Evolutionary conservation across 2,329 filamentous ascomycete genomes (phyloP), one percentile per base, ranked within the genome.

Genomic region (Tolypocladium nubicola): DNA sequence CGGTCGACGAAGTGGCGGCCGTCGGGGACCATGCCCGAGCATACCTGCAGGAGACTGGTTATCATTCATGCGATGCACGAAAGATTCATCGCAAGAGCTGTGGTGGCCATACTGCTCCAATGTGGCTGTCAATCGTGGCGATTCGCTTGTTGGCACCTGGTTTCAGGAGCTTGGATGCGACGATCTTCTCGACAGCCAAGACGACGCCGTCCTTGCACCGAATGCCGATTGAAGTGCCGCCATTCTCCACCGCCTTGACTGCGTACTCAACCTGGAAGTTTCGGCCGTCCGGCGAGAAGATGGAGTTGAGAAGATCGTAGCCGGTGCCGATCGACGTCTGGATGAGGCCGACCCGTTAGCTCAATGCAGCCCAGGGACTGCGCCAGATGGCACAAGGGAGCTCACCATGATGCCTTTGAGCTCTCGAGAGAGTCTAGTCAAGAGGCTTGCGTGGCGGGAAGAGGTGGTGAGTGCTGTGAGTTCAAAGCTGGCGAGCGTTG

Each of bases 241-340:
- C 94, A 69, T 95, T 97, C 79, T 99, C 94, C 62, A 99, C 94
- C 57, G 94, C 94, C 81, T 99, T 99, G 67, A 95, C 88, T 65
- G 94, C 94, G 75, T 99, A 99, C 82, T 99, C 94, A 75, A 95
- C 90, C 77, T 99, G 94, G 76, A 99, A 99, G 76, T 99, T 99
- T 67, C 94, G 89, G 71, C 94, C 94, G 78, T 99, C 94, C 64
- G 94, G 94, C 53, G 94, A 97, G 82, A 97, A 99, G 80, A 97
- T 95, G 70, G 94, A 97, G 84, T 99, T 99, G 73, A 90, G 90
- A 69, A 99, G 88, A 85, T 99, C 94, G 79, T 99, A 99, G 71
- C 94, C 94, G 69, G 94, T 99, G 72, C 94, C 94, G 88, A 99
- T 99, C 71, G 94, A 99, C 70, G 94, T 99, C 94, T 99, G 66